Base-by-base conservation (phyloP, 441 rosid species). In the Corymbia citriodora region DNA sequence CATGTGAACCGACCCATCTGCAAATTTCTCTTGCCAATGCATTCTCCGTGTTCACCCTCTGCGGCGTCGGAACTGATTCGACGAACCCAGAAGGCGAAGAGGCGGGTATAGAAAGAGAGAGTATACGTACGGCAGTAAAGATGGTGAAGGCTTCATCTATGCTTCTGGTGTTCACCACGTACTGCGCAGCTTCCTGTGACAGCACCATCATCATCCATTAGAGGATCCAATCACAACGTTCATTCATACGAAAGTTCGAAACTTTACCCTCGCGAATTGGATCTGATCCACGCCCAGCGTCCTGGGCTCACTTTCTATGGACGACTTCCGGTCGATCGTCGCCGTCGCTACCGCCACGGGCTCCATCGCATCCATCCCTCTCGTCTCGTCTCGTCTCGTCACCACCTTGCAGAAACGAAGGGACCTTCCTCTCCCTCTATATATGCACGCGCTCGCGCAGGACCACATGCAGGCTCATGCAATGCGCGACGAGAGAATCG, bases 251-350 rank as follows among this genome's bases (percentile, higher is more conserved):
- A 4, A 27, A n/a, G 29, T 33, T 29, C 45, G 36, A 14, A 9
- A 21, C 53, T 89, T 11, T 90, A 94, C 96, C 92, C 96, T 94
- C 15, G 96, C 97, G 90, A n/a, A 89, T 13, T 91, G 94, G 50
- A 95, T 92, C 87, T 94, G 94, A 89, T 92, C 89, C 27, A 85
- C 29, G 11, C 90, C 87, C 11, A 95, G 93, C 23, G 96, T 95
- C 81, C 94, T 94, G 13, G 97, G 96, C 92, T 95, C 97, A 1
- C 55, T 90, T 31, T 95, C 96, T 21, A 94, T 94, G 0, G 96
- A 95, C 7, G 95, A 93, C 89, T 92, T 92, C 88, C 95, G 88
- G 31, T 91, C 94, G 18, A 94, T 92, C 63, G 90, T 63, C 3
- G 15, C 36, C 57, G 21, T 48, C n/a, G 40, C 12, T 29, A 88